Conservation (phyloP, 73 alveolate species). For the Symbiodinium natans region DNA sequence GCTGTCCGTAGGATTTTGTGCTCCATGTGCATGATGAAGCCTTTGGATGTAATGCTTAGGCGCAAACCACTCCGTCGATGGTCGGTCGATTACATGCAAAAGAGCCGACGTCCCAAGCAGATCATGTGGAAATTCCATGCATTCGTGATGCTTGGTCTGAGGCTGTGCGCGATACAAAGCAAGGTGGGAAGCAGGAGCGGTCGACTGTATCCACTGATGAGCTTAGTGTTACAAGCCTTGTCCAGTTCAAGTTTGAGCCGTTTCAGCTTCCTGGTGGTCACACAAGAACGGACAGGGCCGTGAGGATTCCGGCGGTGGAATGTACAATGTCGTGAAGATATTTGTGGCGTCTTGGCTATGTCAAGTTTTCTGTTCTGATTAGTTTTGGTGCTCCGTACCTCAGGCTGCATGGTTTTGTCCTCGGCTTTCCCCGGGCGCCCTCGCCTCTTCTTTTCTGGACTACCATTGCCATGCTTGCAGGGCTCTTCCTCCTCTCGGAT, state of each 20-base stretch:
- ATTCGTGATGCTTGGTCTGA: not conserved
- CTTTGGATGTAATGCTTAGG: not conserved
- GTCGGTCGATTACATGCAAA: not conserved
- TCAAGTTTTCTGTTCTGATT: too few relatives aligned
- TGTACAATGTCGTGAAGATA: constrained; percentile 83
- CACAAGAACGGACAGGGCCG: too few relatives aligned
- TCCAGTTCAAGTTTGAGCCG: not conserved
- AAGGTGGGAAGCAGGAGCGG: not conserved
- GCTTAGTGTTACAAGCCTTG: too few relatives aligned
- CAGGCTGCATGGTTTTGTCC: not conserved
- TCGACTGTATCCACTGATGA: not conserved
- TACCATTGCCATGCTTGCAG: too few relatives aligned
- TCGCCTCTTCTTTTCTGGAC: too few relatives aligned
- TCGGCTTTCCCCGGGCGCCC: too few relatives aligned
- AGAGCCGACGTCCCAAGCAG: not conserved
- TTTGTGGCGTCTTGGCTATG: constrained; percentile 21
- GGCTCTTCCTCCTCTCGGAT: too few relatives aligned
- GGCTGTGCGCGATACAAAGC: constrained; percentile 26
- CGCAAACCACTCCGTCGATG: constrained; percentile 52
- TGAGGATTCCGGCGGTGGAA: constrained; percentile 53
- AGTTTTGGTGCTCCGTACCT: too few relatives aligned
- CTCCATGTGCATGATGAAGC: not conserved
- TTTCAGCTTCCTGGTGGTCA: not conserved
- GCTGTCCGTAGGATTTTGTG: not conserved
- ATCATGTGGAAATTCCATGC: not conserved